Percentiles rank a stretch among this genome's conserved stretches.
phyloP scores from a whole-genome alignment of 2,329 filamentous ascomycete species.

The Neopestalotiopsis sp. region DNA sequence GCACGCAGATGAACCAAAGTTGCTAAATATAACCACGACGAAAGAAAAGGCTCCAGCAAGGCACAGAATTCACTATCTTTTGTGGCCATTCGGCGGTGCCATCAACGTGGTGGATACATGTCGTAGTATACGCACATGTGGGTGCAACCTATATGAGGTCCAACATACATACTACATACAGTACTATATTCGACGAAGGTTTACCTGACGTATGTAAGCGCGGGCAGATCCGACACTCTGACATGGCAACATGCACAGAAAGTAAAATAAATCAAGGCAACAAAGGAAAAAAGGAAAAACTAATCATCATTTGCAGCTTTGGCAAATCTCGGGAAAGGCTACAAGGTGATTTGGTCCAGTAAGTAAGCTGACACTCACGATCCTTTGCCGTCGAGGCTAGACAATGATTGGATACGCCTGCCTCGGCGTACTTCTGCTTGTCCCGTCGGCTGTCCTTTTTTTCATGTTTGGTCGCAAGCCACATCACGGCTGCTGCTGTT shows the following conservation, averaged over 20 bases:
- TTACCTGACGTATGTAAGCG: background rate
- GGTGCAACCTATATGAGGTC: background rate
- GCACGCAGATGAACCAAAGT: background rate
- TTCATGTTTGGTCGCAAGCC: background rate
- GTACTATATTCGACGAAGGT: background rate
- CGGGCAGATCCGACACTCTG: background rate
- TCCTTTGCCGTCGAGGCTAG: background rate
- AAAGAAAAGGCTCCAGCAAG: background rate
- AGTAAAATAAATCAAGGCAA: background rate
- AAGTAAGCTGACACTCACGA: background rate
- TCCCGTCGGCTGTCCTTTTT: background rate
- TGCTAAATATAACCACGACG: background rate
- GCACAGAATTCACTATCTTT: background rate
- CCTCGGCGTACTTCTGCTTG: background rate
- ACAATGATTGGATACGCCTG: background rate
- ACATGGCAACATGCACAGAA: background rate
- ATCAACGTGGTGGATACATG: too few relatives aligned
- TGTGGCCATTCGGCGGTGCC: background rate
- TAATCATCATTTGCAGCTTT: background rate
- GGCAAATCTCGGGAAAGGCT: background rate
- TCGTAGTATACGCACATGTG: too few relatives aligned
- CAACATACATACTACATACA: background rate
- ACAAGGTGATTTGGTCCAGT: background rate
- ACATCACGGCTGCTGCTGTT: background rate
- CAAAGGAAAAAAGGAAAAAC: background rate